A percentile compares a stretch with the other conserved stretches of the same genome.
Conservation (phyloP, 2,329 filamentous ascomycete species). For the Aspergillus flavus region DNA sequence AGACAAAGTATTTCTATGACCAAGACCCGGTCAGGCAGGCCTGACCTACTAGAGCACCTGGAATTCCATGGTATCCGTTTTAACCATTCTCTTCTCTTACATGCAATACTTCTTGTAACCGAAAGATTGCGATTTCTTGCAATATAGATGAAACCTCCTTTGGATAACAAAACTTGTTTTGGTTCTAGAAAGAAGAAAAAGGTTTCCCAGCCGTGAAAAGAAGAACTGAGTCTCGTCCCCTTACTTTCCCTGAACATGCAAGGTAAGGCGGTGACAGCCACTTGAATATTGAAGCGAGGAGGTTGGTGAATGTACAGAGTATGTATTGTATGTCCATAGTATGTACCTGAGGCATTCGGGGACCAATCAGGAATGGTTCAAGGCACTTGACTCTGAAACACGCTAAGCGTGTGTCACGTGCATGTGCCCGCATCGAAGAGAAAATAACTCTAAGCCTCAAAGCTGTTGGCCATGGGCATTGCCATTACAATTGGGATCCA, state of each 20-base stretch:
- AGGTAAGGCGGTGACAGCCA: slow-evolving; percentile 2
- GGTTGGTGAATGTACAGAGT: background rate
- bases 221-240: background rate
- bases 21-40: background rate
- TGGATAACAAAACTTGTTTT: background rate
- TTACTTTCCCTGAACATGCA: background rate
- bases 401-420: slow-evolving; percentile 31
- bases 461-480: slow-evolving; percentile 5
- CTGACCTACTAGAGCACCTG: background rate
- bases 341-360: slow-evolving; percentile 10
- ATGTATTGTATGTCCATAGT: background rate
- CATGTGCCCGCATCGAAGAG: slow-evolving; percentile 15
- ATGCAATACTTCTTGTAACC: background rate
- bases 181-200: background rate
- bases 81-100: background rate
- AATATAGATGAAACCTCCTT: background rate
- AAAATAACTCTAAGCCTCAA: slow-evolving; percentile 18
- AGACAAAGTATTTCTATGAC: background rate
- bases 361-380: slow-evolving; percentile 21
- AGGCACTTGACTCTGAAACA: slow-evolving; percentile 32
- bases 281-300: background rate
- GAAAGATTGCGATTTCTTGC: background rate
- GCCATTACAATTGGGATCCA: background rate
- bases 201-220: background rate
- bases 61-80: background rate